Conservation (phyloP, 768 basidiomycete genomes). For the Phanerodontia chrysosporium region DNA sequence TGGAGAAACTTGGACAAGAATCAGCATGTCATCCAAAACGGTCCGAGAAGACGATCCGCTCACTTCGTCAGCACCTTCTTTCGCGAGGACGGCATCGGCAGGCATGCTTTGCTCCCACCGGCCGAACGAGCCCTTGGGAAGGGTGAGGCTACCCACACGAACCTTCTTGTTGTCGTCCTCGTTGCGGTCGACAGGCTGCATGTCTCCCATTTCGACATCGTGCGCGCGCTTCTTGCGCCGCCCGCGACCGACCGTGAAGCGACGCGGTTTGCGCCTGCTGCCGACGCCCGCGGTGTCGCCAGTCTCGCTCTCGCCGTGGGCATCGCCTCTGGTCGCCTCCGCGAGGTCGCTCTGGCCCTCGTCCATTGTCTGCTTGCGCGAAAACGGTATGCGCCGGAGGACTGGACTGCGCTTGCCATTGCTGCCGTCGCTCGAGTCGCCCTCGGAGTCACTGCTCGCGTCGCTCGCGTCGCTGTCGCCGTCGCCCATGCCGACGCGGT, state of each 20-base stretch:
- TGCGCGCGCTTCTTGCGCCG: slow-evolving; percentile 13
- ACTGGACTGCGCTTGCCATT: slow-evolving; percentile 2
- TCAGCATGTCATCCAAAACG: neutral
- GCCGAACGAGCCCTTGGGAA: slow-evolving; percentile 25
- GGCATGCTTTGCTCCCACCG: slow-evolving; percentile 76
- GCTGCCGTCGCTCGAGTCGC: neutral
- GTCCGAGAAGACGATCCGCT: slow-evolving; percentile 13
- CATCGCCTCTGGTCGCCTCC: slow-evolving; percentile 19
- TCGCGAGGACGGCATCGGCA: slow-evolving; percentile 78
- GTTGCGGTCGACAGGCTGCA: slow-evolving; percentile 9
- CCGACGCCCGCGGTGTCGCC: slow-evolving; percentile 8
- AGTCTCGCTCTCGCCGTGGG: slow-evolving; percentile 15
- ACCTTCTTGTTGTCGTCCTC: slow-evolving; percentile 22
- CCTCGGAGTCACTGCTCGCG: slow-evolving; percentile 4
- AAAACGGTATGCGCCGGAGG: slow-evolving; percentile 6
- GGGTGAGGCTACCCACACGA: slow-evolving; percentile 16
- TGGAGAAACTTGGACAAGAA: slow-evolving; percentile 58
- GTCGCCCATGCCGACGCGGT: slow-evolving; percentile 68
- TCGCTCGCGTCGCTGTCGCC: slow-evolving; percentile 31
- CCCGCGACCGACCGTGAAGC: slow-evolving; percentile 21
- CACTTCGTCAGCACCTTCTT: slow-evolving; percentile 73
- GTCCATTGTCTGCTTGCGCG: slow-evolving; percentile 13
- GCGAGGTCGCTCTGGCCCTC: slow-evolving; percentile 19
- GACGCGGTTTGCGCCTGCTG: slow-evolving; percentile 5
- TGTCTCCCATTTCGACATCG: slow-evolving; percentile 30